Conservation (phyloP, 768 basidiomycete species). For the Mycena chlorophos region DNA sequence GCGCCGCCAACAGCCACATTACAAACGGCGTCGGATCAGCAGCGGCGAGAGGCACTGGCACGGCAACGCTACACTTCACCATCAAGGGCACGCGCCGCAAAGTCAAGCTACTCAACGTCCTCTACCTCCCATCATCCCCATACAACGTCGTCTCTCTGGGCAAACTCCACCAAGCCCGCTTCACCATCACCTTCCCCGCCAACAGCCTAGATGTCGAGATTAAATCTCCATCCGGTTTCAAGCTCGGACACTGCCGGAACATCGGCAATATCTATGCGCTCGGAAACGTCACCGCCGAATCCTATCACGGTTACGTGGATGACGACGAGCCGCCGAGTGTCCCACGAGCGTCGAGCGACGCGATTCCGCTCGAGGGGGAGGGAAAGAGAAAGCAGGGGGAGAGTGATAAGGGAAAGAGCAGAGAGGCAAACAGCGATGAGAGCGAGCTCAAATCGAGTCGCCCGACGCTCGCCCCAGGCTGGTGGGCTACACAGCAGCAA, state of each 20-base stretch:
- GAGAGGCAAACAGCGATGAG: too few species aligned
- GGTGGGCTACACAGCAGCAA: neutral
- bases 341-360: too few species aligned
- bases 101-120: constrained; percentile 1
- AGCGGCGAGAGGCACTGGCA: constrained; percentile 1
- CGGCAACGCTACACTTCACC: neutral
- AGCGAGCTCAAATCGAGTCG: neutral
- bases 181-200: neutral
- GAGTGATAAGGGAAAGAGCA: too few species aligned
- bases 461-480: neutral
- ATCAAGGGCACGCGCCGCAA: neutral
- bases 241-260: constrained; percentile 2
- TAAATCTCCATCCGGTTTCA: neutral
- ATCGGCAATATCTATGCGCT: constrained; percentile 5
- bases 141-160: constrained; percentile 9
- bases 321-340: too few species aligned
- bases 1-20: constrained; percentile 7
- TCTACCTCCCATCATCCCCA: constrained; percentile 3
- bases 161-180: constrained; percentile 4
- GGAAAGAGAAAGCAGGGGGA: too few species aligned
- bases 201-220: constrained; percentile 5
- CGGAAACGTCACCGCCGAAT: constrained; percentile 5
- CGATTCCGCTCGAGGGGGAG: neutral
- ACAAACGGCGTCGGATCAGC: constrained; percentile 7
- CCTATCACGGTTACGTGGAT: too few species aligned